Percentiles rank a stretch among this genome's conserved stretches.
Evolutionary conservation across 2,329 filamentous ascomycete genomes (phyloP).

Genomic region (Xylaria sp.): DNA sequence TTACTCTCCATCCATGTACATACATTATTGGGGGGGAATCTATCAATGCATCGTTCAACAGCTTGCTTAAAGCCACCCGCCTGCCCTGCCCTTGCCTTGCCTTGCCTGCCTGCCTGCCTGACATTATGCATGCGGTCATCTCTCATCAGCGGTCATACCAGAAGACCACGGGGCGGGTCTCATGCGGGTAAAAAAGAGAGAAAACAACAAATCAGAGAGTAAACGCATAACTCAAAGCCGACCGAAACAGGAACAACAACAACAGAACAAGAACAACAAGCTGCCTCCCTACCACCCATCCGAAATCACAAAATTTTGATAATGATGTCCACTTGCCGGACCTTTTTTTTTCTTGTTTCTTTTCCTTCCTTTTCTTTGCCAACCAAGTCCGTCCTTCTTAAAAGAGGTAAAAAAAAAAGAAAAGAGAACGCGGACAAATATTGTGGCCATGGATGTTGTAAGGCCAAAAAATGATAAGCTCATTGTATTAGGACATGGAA

Average conservation of each 20-base stretch:
- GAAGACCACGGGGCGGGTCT: slow-evolving; percentile 10
- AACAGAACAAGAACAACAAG: background rate
- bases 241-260: slow-evolving; percentile 14
- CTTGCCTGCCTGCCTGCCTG: slow-evolving; percentile 12
- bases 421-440: slow-evolving; percentile 16
- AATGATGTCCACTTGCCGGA: background rate
- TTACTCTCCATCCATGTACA: slow-evolving; percentile 28
- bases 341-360: background rate
- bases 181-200: slow-evolving; percentile 14
- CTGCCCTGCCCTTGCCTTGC: background rate
- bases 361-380: slow-evolving; percentile 5
- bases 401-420: too few species aligned
- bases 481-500: slow-evolving; percentile 43
- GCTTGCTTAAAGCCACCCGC: slow-evolving; percentile 12
- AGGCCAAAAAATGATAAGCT: slow-evolving; percentile 7
- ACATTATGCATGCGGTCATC: slow-evolving; percentile 30
- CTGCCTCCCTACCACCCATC: slow-evolving; percentile 1
- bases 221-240: slow-evolving; percentile 21
- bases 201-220: slow-evolving; percentile 21
- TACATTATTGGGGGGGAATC: slow-evolving; percentile 29
- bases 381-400: slow-evolving; percentile 15
- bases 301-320: slow-evolving; percentile 3
- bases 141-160: slow-evolving; percentile 32
- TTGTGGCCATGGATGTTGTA: slow-evolving; percentile 31
- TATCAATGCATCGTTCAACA: slow-evolving; percentile 30